These are phyloP conservation scores for Jamesozyma rosinii DNA, from an alignment of 805 yeast species.

Conservation along the genomic window DNA sequence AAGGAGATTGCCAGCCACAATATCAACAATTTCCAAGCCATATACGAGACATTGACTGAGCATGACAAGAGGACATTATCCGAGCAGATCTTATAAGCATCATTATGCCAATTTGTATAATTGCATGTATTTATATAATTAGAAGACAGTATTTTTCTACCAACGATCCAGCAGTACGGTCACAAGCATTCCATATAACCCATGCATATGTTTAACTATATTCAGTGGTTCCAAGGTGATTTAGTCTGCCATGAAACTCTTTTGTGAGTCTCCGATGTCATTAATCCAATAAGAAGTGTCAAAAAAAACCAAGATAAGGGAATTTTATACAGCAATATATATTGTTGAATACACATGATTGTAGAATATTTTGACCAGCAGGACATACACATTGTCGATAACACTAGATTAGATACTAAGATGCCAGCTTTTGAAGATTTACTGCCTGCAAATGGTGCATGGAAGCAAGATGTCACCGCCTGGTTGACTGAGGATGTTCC, in stretches of 20 bases:
- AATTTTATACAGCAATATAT: background rate
- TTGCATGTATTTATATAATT: too few species aligned
- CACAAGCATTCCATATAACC: too few species aligned
- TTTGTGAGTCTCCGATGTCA: too few species aligned
- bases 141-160: too few species aligned
- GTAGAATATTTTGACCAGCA: background rate
- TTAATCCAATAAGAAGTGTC: too few species aligned
- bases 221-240: too few species aligned
- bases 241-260: too few species aligned
- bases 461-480: constrained; percentile 70
- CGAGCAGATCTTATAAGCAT: constrained; percentile 29
- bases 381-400: background rate
- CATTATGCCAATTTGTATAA: too few species aligned
- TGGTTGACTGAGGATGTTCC: constrained; percentile 88
- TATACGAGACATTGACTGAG: constrained; percentile 41
- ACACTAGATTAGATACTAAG: too few species aligned
- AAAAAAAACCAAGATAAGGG: background rate
- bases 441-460: constrained; percentile 65
- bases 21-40: constrained; percentile 41
- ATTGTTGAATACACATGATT: background rate
- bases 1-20: constrained; percentile 45
- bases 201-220: too few species aligned
- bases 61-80: constrained; percentile 46
- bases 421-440: constrained; percentile 39
- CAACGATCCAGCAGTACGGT: too few species aligned